Base-by-base conservation (phyloP, 148 eudicot species). In the Arbutus unedo region DNA sequence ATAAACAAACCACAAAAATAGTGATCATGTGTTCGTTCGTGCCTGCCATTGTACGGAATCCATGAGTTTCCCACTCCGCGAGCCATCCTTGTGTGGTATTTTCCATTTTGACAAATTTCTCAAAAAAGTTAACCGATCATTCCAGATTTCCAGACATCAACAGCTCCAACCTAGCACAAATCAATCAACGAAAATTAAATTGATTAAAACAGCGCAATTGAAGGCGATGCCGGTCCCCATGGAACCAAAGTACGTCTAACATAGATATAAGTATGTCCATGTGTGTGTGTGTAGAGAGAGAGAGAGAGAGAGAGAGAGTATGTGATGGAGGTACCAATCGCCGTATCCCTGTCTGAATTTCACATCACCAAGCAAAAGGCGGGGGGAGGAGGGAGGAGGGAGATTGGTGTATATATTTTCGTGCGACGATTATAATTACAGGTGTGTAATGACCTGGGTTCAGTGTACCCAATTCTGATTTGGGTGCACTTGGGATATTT, bases 11-110 rank as follows among this genome's bases (percentile, higher is more conserved):
- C 13, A 73, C 38, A 54, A 23, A 13, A 59, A 54, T 5, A 31
- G 79, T 0, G 45, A 57, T 47, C 54, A 47, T 13, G 49, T 59
- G 0, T 18, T 38, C 44, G 75, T 8, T 49, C 81, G 31, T 81
- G 91, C 97, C 97, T 82, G 88, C 89, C 91, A 92, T 82, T 57
- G 97, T 92, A 19, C 62, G 87, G 81, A 94, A 94, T 2, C 98
- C 98, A 90, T 92, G 95, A 89, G 89, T 88, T 59, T 94, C 98
- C 66, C 80, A 87, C 45, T 93, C 98, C 3, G 55, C 82, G 68
- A 94, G 92, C 9, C 71, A 82, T 72, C 83, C 85, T 7, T 81
- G 16, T 38, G 64, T 80, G 74, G 49, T 78, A 71, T 51, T 77
- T 59, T 90, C 91, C 93, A 91, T 89, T 23, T 21, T 57, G 67